phyloP scores from a whole-genome alignment of 2,329 filamentous ascomycete genomes.

The Pseudopyricularia cyperi region DNA sequence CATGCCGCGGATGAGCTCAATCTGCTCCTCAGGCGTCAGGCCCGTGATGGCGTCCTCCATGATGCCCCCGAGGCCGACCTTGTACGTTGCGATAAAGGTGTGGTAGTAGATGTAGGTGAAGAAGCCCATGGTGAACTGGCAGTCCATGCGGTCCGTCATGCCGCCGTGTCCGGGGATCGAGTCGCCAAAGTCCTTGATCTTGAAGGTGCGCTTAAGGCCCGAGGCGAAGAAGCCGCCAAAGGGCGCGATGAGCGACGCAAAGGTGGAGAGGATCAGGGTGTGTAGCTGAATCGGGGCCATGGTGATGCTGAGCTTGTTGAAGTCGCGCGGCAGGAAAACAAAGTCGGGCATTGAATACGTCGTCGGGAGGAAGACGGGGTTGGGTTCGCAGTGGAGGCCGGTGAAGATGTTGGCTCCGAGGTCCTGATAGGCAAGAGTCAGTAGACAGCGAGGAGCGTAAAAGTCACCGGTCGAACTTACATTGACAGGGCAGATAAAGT shows the following conservation, averaged over 20 bases:
- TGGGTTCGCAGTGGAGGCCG: conserved; percentile 77
- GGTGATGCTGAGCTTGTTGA: conserved; percentile 50
- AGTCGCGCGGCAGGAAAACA: conserved; percentile 46
- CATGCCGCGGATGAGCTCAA: conserved; percentile 61
- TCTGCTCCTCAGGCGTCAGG: conserved; percentile 75
- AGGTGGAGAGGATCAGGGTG: conserved; percentile 77
- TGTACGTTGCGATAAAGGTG: conserved; percentile 85
- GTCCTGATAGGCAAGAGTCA: conserved; percentile 34
- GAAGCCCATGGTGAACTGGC: conserved; percentile 99
- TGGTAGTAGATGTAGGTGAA: conserved; percentile 99
- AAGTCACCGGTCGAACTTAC: conserved; percentile 25
- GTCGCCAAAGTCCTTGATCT: conserved; percentile 99
- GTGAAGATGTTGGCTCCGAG: conserved; percentile 88
- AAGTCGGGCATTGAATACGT: conserved; percentile 61
- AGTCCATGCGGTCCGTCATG: conserved; percentile 98
- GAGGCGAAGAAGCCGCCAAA: conserved; percentile 98
- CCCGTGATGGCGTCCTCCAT: conserved; percentile 87
- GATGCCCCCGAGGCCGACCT: conserved; percentile 71
- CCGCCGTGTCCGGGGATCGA: conserved; percentile 95
- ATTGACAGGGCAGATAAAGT: conserved; percentile 97
- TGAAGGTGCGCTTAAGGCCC: conserved; percentile 94
- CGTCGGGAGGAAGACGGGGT: conserved; percentile 77
- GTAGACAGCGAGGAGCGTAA: background rate
- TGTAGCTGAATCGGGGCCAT: conserved; percentile 89
- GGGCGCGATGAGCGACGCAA: conserved; percentile 90